Percentiles rank a stretch among this genome's conserved stretches.
Conservation (phyloP, 2,329 filamentous ascomycete species). For the Trichoderma semiorbis region DNA sequence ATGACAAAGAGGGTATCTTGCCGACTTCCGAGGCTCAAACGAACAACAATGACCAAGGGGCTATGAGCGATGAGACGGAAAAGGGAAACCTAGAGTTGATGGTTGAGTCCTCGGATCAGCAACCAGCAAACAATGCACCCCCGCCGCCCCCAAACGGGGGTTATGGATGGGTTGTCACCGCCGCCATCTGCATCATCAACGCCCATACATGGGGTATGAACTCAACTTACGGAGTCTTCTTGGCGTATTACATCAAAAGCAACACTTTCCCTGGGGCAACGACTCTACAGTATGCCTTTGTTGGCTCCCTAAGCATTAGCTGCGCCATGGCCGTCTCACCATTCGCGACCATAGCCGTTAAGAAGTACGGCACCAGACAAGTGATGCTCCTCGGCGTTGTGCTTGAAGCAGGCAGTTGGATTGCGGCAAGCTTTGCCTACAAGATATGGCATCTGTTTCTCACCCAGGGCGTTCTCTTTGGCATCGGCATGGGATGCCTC, state of each 20-base stretch:
- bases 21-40: not conserved
- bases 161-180: conserved; percentile 48
- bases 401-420: conserved; percentile 61
- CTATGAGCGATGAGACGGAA: not conserved
- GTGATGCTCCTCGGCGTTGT: conserved; percentile 63
- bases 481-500: conserved; percentile 72
- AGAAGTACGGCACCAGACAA: conserved; percentile 58
- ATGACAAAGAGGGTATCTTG: not conserved
- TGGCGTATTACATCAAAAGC: conserved; percentile 55
- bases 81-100: not conserved
- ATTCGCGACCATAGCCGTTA: conserved; percentile 58
- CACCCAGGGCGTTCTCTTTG: conserved; percentile 71
- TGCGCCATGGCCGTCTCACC: conserved; percentile 65
- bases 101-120: not conserved
- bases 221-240: conserved; percentile 47
- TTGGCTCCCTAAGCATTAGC: conserved; percentile 49
- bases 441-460: conserved; percentile 74
- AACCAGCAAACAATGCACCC: conserved; percentile 13
- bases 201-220: conserved; percentile 75
- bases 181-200: conserved; percentile 50
- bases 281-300: conserved; percentile 68
- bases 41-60: not conserved
- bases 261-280: conserved; percentile 61
- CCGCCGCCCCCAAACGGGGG: conserved; percentile 54
- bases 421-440: conserved; percentile 66